Base-by-base conservation (phyloP, 176 grass and related monocot species). In the Hsuehochloa calcarea region DNA sequence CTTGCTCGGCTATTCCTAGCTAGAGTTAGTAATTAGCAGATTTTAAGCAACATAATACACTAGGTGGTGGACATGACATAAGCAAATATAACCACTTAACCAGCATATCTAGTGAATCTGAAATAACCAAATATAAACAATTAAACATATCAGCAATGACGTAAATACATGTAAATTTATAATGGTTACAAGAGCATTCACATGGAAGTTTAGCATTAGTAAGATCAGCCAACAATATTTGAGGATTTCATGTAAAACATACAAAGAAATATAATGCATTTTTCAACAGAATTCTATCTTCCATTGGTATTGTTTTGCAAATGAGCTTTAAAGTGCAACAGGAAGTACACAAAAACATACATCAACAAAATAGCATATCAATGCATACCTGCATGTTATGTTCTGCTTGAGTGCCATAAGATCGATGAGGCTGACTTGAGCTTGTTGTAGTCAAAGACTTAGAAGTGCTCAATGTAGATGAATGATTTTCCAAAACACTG, bases 301-400 rank as follows among this genome's bases (percentile, higher is more conserved):
- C 29, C 29, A 74, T 10, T 74, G 14, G 22, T 76, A 51, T 13
- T 75, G 58, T 70, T 81, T 56, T 41, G 5, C 9, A 60, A 71
- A 29, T 58, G 34, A 84, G 17, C 49, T 68, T 55, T 76, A 55
- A 81, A n/a, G 47, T 45, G 6, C 59, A 65, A 52, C 22, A 4
- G 49, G 12, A 79, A 75, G 50, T 44, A 43, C 8, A 23, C 37
- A 77, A 34, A 34, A 55, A 55, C 52, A 55, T 31, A 20, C 39
- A 54, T 62, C 8, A 68, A 78, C 55, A 84, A 5, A 86, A 81
- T 45, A 80, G 38, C 4, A 86, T 34, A 74, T 68, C 40, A 84
- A 77, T 31, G 25, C 71, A 86, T 85, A 95, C 96, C 96, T 88
- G 91, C 47, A 83, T 79, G 75, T 87, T 90, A 45, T 79, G 65